Evolutionary conservation across 75 land plant species (phyloP), one percentile per base, ranked within the genome.

Genomic region (Pinus albicaulis): DNA sequence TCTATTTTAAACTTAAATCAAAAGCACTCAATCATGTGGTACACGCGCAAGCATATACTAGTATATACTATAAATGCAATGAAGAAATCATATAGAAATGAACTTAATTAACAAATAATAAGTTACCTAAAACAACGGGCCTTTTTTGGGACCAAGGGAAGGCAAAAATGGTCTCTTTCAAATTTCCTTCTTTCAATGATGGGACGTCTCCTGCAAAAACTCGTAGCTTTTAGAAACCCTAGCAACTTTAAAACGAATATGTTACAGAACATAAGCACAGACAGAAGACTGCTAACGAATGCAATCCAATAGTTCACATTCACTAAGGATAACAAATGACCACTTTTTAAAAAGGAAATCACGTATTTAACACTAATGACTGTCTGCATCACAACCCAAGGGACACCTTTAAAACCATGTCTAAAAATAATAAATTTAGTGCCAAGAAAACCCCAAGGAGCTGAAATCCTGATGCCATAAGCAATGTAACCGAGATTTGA

Each of bases 171-270:
- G 77, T 81, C 84, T 97, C 99, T 72, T 77, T 89, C 74, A 66
- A 59, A 82, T 97, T 97, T 24, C 90, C 98, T 77, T 94, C 88
- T 60, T 83, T 80, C 80, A 97, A 56, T 38, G 95, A 89, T 11
- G 98, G 99, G n/a, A 97, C 98, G 68, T 72, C 76, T 26, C 99
- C 99, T 96, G 87, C 25, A 84, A 73, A 66, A 22, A 16, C 28
- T 25, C 31, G 56, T 28, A 28, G 24, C 44, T 34, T 25, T 56
- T 22, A 74, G 41, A 24, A n/a, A 76, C 17, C 20, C 16, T 15
- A 55, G 70, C 74, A 69, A 60, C 52, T 31, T 31, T 10, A 31
- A 26, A 61, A 38, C 65, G 41, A 68, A 48, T 48, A 48, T 48
- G 52, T 48, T 0, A 48, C 52, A 48, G 10, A 7, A 6, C 48